Percentiles rank a stretch among this genome's conserved stretches.
phyloP scores from a whole-genome alignment of 2,329 filamentous ascomycete species.

The Penicillium sp. region DNA sequence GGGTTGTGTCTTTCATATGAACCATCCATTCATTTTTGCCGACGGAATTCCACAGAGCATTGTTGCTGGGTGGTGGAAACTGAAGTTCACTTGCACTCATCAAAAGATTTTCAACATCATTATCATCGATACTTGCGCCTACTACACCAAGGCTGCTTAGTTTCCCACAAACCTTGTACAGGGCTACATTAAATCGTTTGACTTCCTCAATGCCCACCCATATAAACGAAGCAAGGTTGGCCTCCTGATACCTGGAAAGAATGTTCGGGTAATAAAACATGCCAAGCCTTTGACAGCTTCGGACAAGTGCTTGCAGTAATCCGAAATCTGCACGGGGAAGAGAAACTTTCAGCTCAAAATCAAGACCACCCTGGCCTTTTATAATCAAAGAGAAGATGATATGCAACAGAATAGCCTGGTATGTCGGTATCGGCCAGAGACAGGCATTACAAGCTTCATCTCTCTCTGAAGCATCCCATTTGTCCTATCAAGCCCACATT shows the following conservation, averaged over 20 bases:
- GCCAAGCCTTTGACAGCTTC: conserved; percentile 27
- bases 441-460: conserved; percentile 5
- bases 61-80: not conserved
- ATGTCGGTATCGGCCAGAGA: conserved; percentile 33
- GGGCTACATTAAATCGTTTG: conserved; percentile 29
- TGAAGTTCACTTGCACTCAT: not conserved
- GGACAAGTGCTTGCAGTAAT: conserved; percentile 25
- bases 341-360: conserved; percentile 15
- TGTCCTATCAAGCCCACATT: conserved; percentile 11
- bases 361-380: not conserved
- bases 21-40: not conserved
- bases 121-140: no score
- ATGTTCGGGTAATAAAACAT: conserved; percentile 33
- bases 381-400: conserved; percentile 27
- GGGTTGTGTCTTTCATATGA: no score
- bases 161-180: conserved; percentile 25
- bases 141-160: not conserved
- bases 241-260: conserved; percentile 12
- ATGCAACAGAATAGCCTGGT: conserved; percentile 34
- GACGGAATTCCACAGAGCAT: not conserved
- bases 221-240: conserved; percentile 15
- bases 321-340: conserved; percentile 2
- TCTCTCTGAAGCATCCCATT: conserved; percentile 23
- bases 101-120: not conserved
- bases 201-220: conserved; percentile 30